phyloP scores from a whole-genome alignment of 2,329 filamentous ascomycete genomes.

The Trichocomaceae sp. region DNA sequence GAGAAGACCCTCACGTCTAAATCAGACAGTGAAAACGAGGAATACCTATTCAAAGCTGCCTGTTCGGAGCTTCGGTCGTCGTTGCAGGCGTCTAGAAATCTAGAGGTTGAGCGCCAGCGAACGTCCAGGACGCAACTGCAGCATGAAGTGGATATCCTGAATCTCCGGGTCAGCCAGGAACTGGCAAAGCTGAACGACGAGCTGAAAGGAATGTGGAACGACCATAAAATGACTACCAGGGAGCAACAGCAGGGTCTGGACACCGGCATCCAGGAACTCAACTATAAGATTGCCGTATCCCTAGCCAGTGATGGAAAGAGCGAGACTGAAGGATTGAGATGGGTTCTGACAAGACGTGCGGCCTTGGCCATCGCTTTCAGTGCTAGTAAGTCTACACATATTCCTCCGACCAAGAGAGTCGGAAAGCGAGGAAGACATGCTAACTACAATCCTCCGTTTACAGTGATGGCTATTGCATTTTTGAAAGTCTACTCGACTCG shows the following conservation, averaged over 20 bases:
- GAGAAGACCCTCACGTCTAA: slow-evolving; percentile 77
- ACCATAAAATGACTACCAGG: slow-evolving; percentile 84
- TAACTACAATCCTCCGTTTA: neutral
- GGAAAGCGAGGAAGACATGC: neutral
- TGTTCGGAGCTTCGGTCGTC: slow-evolving; percentile 88
- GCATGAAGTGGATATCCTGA: slow-evolving; percentile 90
- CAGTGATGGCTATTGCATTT: slow-evolving; percentile 44
- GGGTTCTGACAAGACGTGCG: slow-evolving; percentile 67
- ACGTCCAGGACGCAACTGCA: slow-evolving; percentile 79
- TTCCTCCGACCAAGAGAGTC: too few species aligned
- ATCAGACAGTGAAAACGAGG: slow-evolving; percentile 88
- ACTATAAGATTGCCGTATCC: slow-evolving; percentile 89
- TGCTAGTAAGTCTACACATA: slow-evolving; percentile 36
- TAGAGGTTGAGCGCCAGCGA: slow-evolving; percentile 72
- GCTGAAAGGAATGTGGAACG: slow-evolving; percentile 92
- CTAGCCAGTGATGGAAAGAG: slow-evolving; percentile 87
- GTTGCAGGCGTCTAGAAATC: slow-evolving; percentile 68
- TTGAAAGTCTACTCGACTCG: slow-evolving; percentile 40
- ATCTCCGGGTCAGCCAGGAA: slow-evolving; percentile 79
- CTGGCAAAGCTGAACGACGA: slow-evolving; percentile 75
- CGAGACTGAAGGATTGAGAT: slow-evolving; percentile 83
- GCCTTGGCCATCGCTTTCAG: slow-evolving; percentile 52
- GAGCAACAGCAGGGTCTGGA: slow-evolving; percentile 83
- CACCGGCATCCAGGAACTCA: slow-evolving; percentile 84
- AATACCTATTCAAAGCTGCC: slow-evolving; percentile 87